phyloP scores from a whole-genome alignment of 2,329 filamentous ascomycete species.

The Stagonosporopsis rhizophila region DNA sequence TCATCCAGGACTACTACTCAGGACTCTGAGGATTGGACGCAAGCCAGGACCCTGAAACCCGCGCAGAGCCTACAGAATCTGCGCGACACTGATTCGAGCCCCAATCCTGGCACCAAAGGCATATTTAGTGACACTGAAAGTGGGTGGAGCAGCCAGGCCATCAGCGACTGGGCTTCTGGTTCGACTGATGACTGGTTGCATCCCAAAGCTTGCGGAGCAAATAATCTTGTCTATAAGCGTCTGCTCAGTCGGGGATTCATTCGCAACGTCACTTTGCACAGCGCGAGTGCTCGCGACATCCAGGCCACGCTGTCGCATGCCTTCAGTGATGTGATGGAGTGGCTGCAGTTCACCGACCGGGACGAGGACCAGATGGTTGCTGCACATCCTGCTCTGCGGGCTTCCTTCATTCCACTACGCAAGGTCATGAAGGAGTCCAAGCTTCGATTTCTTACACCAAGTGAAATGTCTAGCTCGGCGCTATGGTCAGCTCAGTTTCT shows the following conservation, averaged over 20 bases:
- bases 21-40: slow-evolving; percentile 58
- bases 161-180: slow-evolving; percentile 57
- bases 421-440: slow-evolving; percentile 78
- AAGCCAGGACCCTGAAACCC: slow-evolving; percentile 35
- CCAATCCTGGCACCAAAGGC: slow-evolving; percentile 21
- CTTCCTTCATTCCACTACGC: slow-evolving; percentile 76
- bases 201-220: slow-evolving; percentile 71
- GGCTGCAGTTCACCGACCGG: slow-evolving; percentile 37
- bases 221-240: slow-evolving; percentile 70
- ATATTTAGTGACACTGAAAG: slow-evolving; percentile 49
- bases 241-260: slow-evolving; percentile 77
- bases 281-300: slow-evolving; percentile 72
- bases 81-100: slow-evolving; percentile 38
- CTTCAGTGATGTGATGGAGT: slow-evolving; percentile 63
- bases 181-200: slow-evolving; percentile 66
- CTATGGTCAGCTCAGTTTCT: slow-evolving; percentile 77
- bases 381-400: slow-evolving; percentile 64
- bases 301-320: slow-evolving; percentile 67
- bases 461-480: slow-evolving; percentile 76
- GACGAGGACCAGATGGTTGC: slow-evolving; percentile 37
- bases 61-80: slow-evolving; percentile 8
- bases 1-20: slow-evolving; percentile 46
- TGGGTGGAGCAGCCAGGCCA: slow-evolving; percentile 57
- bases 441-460: slow-evolving; percentile 72
- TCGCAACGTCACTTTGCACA: slow-evolving; percentile 66